Evolutionary conservation across 176 grass and related monocot species (phyloP).

Genomic region (Paspalum vaginatum): DNA sequence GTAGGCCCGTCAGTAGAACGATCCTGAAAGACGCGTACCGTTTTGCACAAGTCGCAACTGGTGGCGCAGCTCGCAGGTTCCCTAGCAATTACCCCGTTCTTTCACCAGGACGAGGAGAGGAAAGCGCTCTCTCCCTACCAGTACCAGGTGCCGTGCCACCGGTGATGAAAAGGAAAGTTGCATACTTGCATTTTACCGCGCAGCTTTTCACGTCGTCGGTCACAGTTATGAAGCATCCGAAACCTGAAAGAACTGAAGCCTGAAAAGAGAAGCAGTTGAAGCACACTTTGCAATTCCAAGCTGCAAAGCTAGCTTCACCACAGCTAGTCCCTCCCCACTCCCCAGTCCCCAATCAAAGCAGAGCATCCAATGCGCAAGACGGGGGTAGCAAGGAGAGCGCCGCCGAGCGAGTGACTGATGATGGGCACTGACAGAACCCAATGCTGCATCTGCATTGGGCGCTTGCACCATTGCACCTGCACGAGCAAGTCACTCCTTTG

Average conservation of each 20-base stretch:
- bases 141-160: too few relatives aligned
- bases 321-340: neutral
- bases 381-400: neutral
- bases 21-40: too few relatives aligned
- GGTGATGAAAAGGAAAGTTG: too few relatives aligned
- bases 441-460: neutral
- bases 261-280: neutral
- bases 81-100: neutral
- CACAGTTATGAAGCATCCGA: neutral
- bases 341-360: neutral
- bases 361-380: conserved; percentile 37
- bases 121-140: neutral
- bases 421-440: neutral
- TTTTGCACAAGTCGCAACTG: too few relatives aligned
- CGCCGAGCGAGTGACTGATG: too few relatives aligned
- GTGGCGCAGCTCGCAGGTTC: neutral
- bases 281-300: too few relatives aligned
- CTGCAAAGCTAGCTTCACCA: conserved; percentile 3
- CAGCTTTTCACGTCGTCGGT: neutral
- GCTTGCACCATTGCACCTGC: neutral
- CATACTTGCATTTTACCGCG: too few relatives aligned
- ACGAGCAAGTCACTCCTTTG: neutral
- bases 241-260: neutral
- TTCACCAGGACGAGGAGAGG: too few relatives aligned
- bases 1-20: too few relatives aligned